Evolutionary conservation across 371 early-diverging fungal genomes (phyloP).

Genomic region (Amoeboaphelidium occidentale): DNA sequence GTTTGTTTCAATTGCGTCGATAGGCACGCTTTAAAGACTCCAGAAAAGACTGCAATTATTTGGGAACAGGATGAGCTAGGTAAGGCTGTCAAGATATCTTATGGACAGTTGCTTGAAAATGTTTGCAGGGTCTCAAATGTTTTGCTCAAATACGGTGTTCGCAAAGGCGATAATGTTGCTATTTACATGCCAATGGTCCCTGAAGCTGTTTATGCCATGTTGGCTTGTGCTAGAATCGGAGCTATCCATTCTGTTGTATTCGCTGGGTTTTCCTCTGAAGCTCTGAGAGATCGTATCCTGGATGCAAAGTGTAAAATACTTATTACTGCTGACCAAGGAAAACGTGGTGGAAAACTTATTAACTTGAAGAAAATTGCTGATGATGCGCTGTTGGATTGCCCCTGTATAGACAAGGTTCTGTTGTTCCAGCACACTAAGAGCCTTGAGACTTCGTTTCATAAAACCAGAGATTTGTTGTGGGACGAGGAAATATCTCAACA

Average conservation of each 20-base stretch:
- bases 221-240: slow-evolving; percentile 86
- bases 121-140: slow-evolving; percentile 63
- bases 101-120: slow-evolving; percentile 44
- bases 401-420: slow-evolving; percentile 45
- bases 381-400: slow-evolving; percentile 45
- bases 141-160: slow-evolving; percentile 42
- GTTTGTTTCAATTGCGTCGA: slow-evolving; percentile 92
- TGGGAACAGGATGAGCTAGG: slow-evolving; percentile 73
- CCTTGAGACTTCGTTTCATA: slow-evolving; percentile 29
- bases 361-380: slow-evolving; percentile 73
- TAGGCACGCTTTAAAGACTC: slow-evolving; percentile 50
- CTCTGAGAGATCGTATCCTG: slow-evolving; percentile 52
- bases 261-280: slow-evolving; percentile 72
- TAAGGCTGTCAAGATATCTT: slow-evolving; percentile 42
- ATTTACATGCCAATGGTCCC: slow-evolving; percentile 96
- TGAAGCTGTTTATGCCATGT: slow-evolving; percentile 64
- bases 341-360: slow-evolving; percentile 69
- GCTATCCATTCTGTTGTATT: slow-evolving; percentile 77
- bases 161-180: slow-evolving; percentile 72
- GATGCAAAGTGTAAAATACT: slow-evolving; percentile 51
- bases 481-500: slow-evolving; percentile 46
- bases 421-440: slow-evolving; percentile 49
- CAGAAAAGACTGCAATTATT: slow-evolving; percentile 58
- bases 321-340: slow-evolving; percentile 56
- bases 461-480: slow-evolving; percentile 64